Evolutionary conservation across 2,329 filamentous ascomycete genomes (phyloP), one percentile per base, ranked within the genome.

Genomic region (Botrytis cinerea): DNA sequence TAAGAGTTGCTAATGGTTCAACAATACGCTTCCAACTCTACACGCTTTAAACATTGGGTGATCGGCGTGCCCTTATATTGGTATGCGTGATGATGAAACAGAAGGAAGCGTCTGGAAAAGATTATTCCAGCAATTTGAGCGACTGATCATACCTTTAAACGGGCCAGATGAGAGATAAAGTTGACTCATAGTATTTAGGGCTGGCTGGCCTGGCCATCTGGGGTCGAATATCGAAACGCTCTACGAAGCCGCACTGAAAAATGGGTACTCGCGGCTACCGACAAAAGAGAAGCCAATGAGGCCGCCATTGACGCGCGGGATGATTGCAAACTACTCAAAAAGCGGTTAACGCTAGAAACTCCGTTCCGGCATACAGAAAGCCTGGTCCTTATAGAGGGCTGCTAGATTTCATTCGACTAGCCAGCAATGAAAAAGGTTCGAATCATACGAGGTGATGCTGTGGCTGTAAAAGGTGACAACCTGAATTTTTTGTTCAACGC

Each of bases 191-290:
- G 35, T 12, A 38, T 32, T 18, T 18, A 18, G n/a, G 9, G 25
- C 43, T 54, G 25, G 35, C 16, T 14, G 35, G 28, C 57, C 64
- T 40, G 40, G 64, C 14, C n/a, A 54, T 57, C 16, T 54, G 8
- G n/a, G 9, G 25, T n/a, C n/a, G 16, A 28, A 67, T 2, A 20
- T 25, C 46, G 35, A 43, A 28, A 54, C 16, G 25, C 48, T 20
- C 16, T 14, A 43, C 25, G 28, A 32, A 70, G 22, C 40, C 38
- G 51, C 38, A 28, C 38, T 22, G n/a, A 25, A 59, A 25, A 18
- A 25, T 61, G 67, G 38, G 7, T 45, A 60, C 38, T 70, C 28
- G 38, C 38, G n/a, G 67, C 59, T 70, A 70, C n/a, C n/a, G 48
- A 61, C 40, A 32, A 20, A 35, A 45, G 16, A 28, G n/a, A 46